Evolutionary conservation across 495 filamentous ascomycete species (phyloP).

Genomic region (Talaromyces thailandensis): DNA sequence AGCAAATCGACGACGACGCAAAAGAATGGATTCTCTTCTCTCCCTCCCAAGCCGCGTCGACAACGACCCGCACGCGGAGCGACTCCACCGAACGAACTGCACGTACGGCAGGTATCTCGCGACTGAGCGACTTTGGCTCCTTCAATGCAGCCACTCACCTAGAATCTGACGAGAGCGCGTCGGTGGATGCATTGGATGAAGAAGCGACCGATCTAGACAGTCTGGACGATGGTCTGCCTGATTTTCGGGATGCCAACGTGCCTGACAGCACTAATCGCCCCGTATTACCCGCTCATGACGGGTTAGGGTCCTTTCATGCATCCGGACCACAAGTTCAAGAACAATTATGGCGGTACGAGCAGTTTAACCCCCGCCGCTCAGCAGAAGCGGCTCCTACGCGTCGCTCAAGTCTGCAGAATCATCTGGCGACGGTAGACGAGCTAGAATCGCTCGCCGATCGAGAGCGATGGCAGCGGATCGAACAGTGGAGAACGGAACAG

Average conservation of each 20-base stretch:
- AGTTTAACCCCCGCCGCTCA: conserved; percentile 60
- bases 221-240: conserved; percentile 42
- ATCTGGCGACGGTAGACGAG: conserved; percentile 52
- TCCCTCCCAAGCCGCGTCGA: conserved; percentile 52
- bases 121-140: conserved; percentile 79
- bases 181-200: conserved; percentile 32
- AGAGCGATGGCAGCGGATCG: conserved; percentile 73
- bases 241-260: conserved; percentile 60
- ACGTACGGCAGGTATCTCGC: conserved; percentile 63
- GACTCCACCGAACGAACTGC: conserved; percentile 65
- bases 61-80: conserved; percentile 55
- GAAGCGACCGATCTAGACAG: conserved; percentile 41
- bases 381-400: conserved; percentile 28
- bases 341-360: conserved; percentile 77
- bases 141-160: conserved; percentile 50
- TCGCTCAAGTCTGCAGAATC: conserved; percentile 52
- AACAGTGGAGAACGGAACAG: conserved; percentile 88
- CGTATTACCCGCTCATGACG: conserved; percentile 84
- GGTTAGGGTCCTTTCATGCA: conserved; percentile 71
- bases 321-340: conserved; percentile 54
- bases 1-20: conserved; percentile 46
- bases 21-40: conserved; percentile 97
- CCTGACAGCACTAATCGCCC: conserved; percentile 63
- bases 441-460: conserved; percentile 33
- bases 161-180: conserved; percentile 12